These are phyloP conservation scores for Chlorella ohadii DNA, from an alignment of 139 green algal genomes.

Conservation along the genomic window DNA sequence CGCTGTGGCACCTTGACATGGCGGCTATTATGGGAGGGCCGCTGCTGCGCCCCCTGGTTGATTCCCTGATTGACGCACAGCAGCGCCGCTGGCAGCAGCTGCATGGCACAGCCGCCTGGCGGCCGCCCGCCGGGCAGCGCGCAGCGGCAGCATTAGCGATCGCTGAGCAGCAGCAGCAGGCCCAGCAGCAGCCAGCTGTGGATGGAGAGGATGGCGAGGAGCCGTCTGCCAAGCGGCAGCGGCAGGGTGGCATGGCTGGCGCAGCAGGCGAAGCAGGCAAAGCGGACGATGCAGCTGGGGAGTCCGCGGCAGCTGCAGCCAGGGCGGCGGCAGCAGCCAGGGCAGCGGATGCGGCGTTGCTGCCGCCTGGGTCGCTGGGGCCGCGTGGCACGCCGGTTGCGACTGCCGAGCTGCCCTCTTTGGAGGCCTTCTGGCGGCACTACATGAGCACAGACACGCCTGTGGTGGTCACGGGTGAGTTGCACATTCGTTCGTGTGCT, in stretches of 20 bases:
- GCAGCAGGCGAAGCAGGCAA: neutral
- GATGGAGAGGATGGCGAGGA: neutral
- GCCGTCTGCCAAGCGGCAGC: neutral
- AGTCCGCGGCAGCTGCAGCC: neutral
- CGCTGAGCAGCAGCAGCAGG: neutral
- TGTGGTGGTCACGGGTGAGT: slow-evolving; percentile 33
- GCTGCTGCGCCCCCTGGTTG: slow-evolving; percentile 54
- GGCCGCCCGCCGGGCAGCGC: too few relatives aligned
- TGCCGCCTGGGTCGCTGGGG: slow-evolving; percentile 62
- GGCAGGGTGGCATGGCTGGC: neutral
- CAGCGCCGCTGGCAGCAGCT: slow-evolving; percentile 30
- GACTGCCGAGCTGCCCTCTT: slow-evolving; percentile 41
- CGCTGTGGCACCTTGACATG: slow-evolving; percentile 76
- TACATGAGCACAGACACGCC: slow-evolving; percentile 52
- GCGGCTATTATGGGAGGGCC: slow-evolving; percentile 87
- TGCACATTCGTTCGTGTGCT: too few relatives aligned
- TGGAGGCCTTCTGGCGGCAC: slow-evolving; percentile 65
- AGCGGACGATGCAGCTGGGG: neutral
- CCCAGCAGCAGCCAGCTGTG: neutral
- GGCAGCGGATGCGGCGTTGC: slow-evolving; percentile 17
- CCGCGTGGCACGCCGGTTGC: slow-evolving; percentile 21
- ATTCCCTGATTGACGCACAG: slow-evolving; percentile 46
- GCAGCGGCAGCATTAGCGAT: neutral
- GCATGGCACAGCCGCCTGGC: neutral
- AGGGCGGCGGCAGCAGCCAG: neutral